These are phyloP conservation scores for Penicillium sp. DNA, from an alignment of 2,329 filamentous ascomycete genomes.

Conservation along the genomic window DNA sequence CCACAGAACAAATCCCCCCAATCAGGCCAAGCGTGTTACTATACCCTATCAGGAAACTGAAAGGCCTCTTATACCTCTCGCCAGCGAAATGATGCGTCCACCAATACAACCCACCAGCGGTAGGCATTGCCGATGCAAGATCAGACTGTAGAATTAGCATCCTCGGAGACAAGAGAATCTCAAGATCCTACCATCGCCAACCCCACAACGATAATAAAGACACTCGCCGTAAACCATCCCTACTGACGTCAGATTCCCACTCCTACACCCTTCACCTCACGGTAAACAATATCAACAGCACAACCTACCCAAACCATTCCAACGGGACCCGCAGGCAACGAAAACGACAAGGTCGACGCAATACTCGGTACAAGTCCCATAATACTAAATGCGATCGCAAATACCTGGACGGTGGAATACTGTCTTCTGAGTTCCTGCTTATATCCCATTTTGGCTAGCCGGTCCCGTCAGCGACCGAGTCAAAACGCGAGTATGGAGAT, in stretches of 20 bases:
- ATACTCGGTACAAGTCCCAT: slow-evolving; percentile 63
- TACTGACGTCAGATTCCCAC: slow-evolving; percentile 4
- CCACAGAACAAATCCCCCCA: slow-evolving; percentile 61
- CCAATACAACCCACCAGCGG: slow-evolving; percentile 58
- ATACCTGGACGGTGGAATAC: slow-evolving; percentile 62
- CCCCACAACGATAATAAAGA: slow-evolving; percentile 58
- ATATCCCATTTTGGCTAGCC: slow-evolving; percentile 44
- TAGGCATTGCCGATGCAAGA: slow-evolving; percentile 57
- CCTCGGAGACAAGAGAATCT: neutral
- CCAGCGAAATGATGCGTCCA: slow-evolving; percentile 61
- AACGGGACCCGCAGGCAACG: slow-evolving; percentile 57
- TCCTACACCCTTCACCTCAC: neutral
- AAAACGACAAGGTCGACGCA: slow-evolving; percentile 58
- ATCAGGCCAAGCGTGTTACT: slow-evolving; percentile 61
- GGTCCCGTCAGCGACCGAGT: slow-evolving; percentile 3
- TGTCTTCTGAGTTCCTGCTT: slow-evolving; percentile 63
- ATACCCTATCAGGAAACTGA: slow-evolving; percentile 61
- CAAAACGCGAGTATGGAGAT: neutral
- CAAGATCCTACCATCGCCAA: slow-evolving; percentile 52
- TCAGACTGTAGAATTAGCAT: slow-evolving; percentile 40
- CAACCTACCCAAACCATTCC: slow-evolving; percentile 59
- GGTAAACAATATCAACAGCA: neutral
- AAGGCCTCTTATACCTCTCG: slow-evolving; percentile 53
- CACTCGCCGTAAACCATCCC: slow-evolving; percentile 56
- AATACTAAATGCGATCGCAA: slow-evolving; percentile 59